Conservation (phyloP, 2,329 filamentous ascomycete genomes). For the Alternaria sp. region DNA sequence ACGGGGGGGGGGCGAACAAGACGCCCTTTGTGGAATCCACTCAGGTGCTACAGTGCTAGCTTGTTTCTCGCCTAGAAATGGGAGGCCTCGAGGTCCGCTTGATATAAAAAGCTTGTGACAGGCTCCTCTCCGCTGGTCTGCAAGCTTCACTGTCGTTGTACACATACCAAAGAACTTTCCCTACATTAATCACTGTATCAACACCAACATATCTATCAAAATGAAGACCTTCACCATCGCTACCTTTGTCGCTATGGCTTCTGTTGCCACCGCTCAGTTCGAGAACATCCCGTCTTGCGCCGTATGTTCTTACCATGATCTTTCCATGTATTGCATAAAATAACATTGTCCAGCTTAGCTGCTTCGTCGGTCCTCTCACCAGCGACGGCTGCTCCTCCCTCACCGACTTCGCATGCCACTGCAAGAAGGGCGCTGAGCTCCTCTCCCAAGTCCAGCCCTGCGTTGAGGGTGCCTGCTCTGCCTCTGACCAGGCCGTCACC, state of each 20-base stretch:
- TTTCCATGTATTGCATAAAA: slow-evolving; percentile 6
- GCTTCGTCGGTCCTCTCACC: slow-evolving; percentile 56
- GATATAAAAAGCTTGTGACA: slow-evolving; percentile 33
- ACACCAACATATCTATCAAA: slow-evolving; percentile 31
- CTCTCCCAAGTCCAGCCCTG: slow-evolving; percentile 57
- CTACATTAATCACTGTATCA: slow-evolving; percentile 22
- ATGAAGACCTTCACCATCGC: slow-evolving; percentile 52
- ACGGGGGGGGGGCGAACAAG: slow-evolving; percentile 15
- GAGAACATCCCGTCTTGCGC: slow-evolving; percentile 58
- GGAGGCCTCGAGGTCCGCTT: slow-evolving; percentile 17
- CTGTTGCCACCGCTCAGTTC: slow-evolving; percentile 58
- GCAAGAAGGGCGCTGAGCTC: slow-evolving; percentile 52
- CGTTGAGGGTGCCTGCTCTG: slow-evolving; percentile 55
- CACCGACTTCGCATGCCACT: slow-evolving; percentile 56
- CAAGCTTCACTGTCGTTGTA: slow-evolving; percentile 28
- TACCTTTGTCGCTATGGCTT: slow-evolving; percentile 54
- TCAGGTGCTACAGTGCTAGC: slow-evolving; percentile 27
- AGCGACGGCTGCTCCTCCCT: slow-evolving; percentile 57
- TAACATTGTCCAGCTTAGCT: slow-evolving; percentile 54
- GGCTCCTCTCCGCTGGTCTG: slow-evolving; percentile 9
- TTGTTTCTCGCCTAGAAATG: slow-evolving; percentile 18
- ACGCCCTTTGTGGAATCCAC: slow-evolving; percentile 17
- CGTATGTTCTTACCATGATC: slow-evolving; percentile 45
- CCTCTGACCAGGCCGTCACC: slow-evolving; percentile 48
- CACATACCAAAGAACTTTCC: slow-evolving; percentile 23